phyloP scores from a whole-genome alignment of 805 yeast genomes.

The Tetrapisispora taiwanensis region DNA sequence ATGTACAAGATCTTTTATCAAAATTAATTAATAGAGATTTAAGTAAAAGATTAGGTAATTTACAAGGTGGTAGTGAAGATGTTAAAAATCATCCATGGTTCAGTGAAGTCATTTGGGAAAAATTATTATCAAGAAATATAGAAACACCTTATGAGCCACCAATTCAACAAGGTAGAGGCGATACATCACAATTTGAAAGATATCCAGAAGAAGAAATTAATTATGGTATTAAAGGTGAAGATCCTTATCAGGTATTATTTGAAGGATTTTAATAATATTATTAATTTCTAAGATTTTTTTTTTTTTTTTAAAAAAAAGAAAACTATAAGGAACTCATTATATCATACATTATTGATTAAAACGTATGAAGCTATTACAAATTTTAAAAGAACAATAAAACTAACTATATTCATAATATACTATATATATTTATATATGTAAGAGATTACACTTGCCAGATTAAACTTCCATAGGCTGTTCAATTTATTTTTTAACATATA shows the following conservation, averaged over 20 bases:
- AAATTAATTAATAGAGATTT: conserved; percentile 73
- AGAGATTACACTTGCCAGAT: background rate
- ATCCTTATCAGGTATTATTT: conserved; percentile 52
- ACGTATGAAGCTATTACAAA: background rate
- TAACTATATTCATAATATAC: conserved; percentile 1
- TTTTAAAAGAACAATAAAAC: background rate
- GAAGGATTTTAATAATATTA: conserved; percentile 38
- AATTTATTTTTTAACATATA: too few species aligned
- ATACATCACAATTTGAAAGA: conserved; percentile 65
- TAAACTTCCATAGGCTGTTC: background rate
- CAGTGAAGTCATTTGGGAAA: conserved; percentile 85
- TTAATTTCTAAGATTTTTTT: background rate
- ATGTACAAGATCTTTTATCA: conserved; percentile 61
- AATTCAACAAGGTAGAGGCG: conserved; percentile 83
- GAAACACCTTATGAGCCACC: conserved; percentile 97
- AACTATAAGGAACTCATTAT: background rate
- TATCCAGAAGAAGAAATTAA: conserved; percentile 71
- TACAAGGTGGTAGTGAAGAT: conserved; percentile 75
- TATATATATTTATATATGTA: background rate
- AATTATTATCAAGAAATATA: conserved; percentile 68
- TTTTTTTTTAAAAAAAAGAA: too few species aligned
- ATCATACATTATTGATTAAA: too few species aligned
- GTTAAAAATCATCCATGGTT: conserved; percentile 86
- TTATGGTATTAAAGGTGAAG: conserved; percentile 56
- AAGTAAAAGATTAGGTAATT: conserved; percentile 73